Conservation (phyloP, 495 filamentous ascomycete genomes). For the Clohesyomyces aquaticus region DNA sequence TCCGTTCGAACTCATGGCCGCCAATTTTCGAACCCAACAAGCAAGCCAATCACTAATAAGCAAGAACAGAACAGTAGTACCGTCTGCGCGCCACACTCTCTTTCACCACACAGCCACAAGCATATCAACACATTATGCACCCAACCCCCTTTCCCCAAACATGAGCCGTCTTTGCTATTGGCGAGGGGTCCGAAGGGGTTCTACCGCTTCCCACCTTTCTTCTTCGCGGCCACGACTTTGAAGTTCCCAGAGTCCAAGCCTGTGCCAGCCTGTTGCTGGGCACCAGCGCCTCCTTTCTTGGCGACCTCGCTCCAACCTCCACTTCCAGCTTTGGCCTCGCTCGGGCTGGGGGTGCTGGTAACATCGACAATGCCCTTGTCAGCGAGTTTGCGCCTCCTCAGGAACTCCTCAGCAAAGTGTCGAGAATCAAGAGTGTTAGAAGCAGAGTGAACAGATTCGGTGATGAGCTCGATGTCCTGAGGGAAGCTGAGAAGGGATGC, state of each 20-base stretch:
- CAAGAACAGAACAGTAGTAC: not conserved
- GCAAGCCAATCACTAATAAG: not conserved
- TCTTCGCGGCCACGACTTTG: slow-evolving; percentile 87
- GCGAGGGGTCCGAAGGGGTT: too few relatives aligned
- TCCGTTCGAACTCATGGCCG: not conserved
- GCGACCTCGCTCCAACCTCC: slow-evolving; percentile 95
- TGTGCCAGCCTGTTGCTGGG: slow-evolving; percentile 55
- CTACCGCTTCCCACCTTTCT: slow-evolving; percentile 68
- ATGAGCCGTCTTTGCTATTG: too few relatives aligned
- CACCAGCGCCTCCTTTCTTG: slow-evolving; percentile 73
- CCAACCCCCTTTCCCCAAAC: too few relatives aligned
- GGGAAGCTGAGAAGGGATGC: slow-evolving; percentile 73
- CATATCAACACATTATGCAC: too few relatives aligned
- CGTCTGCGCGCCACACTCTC: too few relatives aligned
- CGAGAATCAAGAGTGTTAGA: slow-evolving; percentile 86
- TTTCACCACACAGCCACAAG: too few relatives aligned
- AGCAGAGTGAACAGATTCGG: slow-evolving; percentile 83
- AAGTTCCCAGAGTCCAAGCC: slow-evolving; percentile 58
- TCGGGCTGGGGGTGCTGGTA: slow-evolving; percentile 42
- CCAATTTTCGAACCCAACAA: not conserved
- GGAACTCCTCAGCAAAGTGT: slow-evolving; percentile 92
- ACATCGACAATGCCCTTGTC: slow-evolving; percentile 80
- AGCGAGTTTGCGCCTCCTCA: slow-evolving; percentile 87
- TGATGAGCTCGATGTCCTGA: slow-evolving; percentile 75
- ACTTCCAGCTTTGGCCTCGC: slow-evolving; percentile 52